Percentiles rank a stretch among this genome's conserved stretches.
Evolutionary conservation across 352 stramenopile species (phyloP).

Genomic region (Pythium phragmiticola): DNA sequence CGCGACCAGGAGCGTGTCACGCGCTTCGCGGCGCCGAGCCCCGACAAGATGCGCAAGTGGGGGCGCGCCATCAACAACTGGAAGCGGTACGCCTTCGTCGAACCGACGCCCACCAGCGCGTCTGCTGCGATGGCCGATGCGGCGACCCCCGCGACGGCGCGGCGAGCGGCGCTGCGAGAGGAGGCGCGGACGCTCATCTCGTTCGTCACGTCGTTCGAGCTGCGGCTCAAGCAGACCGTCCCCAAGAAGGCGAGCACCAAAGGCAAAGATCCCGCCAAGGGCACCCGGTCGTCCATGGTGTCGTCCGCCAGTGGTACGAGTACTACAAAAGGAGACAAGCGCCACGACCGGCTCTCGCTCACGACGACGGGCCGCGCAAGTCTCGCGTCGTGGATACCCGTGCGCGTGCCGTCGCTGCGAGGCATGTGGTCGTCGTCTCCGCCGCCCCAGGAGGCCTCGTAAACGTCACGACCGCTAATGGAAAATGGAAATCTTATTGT

Average conservation of each 20-base stretch:
- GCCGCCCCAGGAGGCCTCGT: conserved; percentile 1
- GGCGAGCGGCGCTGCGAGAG: conserved; percentile 11
- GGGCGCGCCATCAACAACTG: conserved; percentile 73
- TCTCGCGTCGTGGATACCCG: conserved; percentile 23
- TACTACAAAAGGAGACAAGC: background rate
- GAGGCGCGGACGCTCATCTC: conserved; percentile 21
- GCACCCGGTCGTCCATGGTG: conserved; percentile 8
- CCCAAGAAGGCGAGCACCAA: background rate
- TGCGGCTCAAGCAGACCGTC: conserved; percentile 19
- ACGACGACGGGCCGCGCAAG: conserved; percentile 1
- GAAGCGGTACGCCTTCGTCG: conserved; percentile 61
- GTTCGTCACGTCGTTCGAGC: conserved; percentile 28
- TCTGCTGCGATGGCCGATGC: background rate
- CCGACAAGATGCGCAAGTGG: conserved; percentile 62
- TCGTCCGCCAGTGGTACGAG: background rate
- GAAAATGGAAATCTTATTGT: conserved; percentile 2
- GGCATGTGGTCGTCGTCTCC: conserved; percentile 10
- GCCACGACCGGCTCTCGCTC: conserved; percentile 13
- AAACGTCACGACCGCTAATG: no score
- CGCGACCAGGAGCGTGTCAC: conserved; percentile 35
- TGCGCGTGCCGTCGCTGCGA: conserved; percentile 16
- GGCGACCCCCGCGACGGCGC: background rate
- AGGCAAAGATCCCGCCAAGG: background rate
- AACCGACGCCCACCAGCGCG: conserved; percentile 28
- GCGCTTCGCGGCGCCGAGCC: conserved; percentile 51